phyloP scores from a whole-genome alignment of 805 yeast species.

The Yarrowia divulgata region DNA sequence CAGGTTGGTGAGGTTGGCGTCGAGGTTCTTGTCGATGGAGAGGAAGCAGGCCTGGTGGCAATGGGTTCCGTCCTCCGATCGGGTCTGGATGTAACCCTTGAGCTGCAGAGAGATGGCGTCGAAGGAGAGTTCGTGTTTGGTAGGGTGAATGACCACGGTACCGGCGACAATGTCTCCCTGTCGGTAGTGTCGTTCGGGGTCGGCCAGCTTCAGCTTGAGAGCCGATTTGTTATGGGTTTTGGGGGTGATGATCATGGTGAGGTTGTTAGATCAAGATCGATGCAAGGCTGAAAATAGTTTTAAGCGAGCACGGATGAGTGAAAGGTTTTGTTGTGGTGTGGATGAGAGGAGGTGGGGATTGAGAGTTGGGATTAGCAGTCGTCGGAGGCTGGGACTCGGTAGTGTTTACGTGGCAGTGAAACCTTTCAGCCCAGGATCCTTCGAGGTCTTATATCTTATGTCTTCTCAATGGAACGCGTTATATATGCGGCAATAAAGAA shows the following conservation, averaged over 20 bases:
- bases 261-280: constrained; percentile 15
- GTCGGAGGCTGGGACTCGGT: constrained; percentile 10
- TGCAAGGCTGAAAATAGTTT: constrained; percentile 26
- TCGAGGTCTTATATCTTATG: constrained; percentile 19
- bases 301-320: not conserved
- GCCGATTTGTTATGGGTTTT: constrained; percentile 37
- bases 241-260: constrained; percentile 33
- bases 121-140: constrained; percentile 26
- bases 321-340: not conserved
- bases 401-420: not conserved
- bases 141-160: constrained; percentile 32
- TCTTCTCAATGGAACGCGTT: constrained; percentile 21
- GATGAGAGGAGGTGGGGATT: not conserved
- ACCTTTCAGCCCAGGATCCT: not conserved
- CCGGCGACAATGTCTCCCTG: constrained; percentile 33
- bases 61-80: constrained; percentile 36
- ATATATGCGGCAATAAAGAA: constrained; percentile 37
- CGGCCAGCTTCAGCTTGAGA: constrained; percentile 35
- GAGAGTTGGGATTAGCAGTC: constrained; percentile 1
- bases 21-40: constrained; percentile 36
- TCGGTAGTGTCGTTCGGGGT: constrained; percentile 37
- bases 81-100: constrained; percentile 39
- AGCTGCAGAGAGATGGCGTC: constrained; percentile 39
- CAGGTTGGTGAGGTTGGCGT: constrained; percentile 37
- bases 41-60: constrained; percentile 38